Evolutionary conservation across 1,284 basidiomycete species (phyloP).

Genomic region (Heterobasidion annosum): DNA sequence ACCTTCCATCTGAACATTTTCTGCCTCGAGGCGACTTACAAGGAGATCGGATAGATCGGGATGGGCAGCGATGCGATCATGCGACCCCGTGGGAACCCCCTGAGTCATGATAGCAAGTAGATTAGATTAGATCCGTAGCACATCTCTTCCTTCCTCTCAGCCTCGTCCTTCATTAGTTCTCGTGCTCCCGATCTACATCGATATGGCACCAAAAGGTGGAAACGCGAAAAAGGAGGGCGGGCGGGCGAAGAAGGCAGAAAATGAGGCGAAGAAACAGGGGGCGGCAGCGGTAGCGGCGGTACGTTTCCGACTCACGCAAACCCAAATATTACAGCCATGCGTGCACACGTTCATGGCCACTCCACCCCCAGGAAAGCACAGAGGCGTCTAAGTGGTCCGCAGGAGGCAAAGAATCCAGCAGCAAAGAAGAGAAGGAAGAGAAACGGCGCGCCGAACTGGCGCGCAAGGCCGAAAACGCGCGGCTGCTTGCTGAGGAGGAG

Average conservation of each 20-base stretch:
- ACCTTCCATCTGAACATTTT: not conserved
- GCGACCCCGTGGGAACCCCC: no score
- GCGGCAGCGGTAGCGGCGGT: slow-evolving; percentile 53
- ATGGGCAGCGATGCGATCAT: not conserved
- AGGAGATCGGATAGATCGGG: not conserved
- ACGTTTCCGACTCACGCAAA: slow-evolving; percentile 3
- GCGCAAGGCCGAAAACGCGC: slow-evolving; percentile 70
- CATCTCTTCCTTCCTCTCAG: not conserved
- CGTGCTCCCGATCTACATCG: not conserved
- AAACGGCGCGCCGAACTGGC: slow-evolving; percentile 68
- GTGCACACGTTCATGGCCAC: slow-evolving; percentile 2
- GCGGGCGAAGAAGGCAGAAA: slow-evolving; percentile 88
- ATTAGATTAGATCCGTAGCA: slow-evolving; percentile 7
- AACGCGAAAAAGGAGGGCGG: slow-evolving; percentile 89
- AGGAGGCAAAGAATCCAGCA: slow-evolving; percentile 54
- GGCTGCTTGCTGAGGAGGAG: slow-evolving; percentile 82
- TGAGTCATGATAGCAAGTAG: not conserved
- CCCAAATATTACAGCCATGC: not conserved
- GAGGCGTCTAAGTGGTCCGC: slow-evolving; percentile 73
- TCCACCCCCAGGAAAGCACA: slow-evolving; percentile 49
- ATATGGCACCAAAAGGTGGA: slow-evolving; percentile 80
- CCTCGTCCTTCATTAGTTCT: not conserved
- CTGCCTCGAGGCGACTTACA: slow-evolving; percentile 1
- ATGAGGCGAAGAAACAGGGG: slow-evolving; percentile 72
- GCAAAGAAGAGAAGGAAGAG: slow-evolving; percentile 70